Evolutionary conservation across 352 stramenopile genomes (phyloP).

Genomic region (Phytophthora hybrid): DNA sequence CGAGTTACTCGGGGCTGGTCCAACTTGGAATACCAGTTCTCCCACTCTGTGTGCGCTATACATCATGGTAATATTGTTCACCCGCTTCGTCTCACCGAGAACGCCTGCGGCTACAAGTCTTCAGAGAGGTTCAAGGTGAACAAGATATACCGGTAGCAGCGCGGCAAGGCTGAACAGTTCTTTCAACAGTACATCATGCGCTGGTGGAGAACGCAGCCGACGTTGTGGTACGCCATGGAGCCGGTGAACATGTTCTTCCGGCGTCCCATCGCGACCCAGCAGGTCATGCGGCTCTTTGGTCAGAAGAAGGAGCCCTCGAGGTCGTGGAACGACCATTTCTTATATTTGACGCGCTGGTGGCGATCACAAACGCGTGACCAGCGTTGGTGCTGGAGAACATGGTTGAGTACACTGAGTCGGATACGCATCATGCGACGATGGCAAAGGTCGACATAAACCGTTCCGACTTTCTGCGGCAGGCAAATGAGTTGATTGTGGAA

Average conservation of each 20-base stretch:
- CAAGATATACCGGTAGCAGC: neutral
- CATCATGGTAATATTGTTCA: no score
- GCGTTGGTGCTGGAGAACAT: neutral
- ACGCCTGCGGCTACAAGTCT: no score
- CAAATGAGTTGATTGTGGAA: neutral
- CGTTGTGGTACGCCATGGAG: neutral
- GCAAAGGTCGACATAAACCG: neutral
- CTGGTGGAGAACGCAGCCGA: neutral
- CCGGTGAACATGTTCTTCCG: neutral
- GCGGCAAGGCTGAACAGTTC: neutral
- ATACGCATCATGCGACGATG: neutral
- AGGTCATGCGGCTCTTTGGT: no score
- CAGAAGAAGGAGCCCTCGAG: neutral
- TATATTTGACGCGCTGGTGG: neutral
- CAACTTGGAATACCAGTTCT: no score
- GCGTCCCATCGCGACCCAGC: neutral
- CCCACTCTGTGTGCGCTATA: no score
- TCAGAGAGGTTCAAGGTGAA: neutral
- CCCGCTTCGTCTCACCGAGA: no score
- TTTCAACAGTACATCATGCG: neutral
- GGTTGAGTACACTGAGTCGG: neutral
- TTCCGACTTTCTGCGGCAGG: neutral
- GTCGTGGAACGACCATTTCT: neutral
- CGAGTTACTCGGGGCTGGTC: no score
- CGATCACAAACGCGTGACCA: neutral